Evolutionary conservation across 2,329 filamentous ascomycete genomes (phyloP).

Genomic region (Diplodia corticola): DNA sequence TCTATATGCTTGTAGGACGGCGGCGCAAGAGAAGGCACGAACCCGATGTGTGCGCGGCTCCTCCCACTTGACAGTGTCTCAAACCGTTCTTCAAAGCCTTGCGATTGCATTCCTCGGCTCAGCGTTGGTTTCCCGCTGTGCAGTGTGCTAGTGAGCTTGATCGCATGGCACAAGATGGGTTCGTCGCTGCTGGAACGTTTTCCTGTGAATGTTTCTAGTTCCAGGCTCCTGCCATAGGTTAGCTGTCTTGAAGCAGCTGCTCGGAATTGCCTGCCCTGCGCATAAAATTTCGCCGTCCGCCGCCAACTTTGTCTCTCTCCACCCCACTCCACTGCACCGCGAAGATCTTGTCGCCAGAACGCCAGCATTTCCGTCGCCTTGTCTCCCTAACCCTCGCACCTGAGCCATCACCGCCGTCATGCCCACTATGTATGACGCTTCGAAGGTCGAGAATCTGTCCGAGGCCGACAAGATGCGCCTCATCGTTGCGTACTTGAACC

Average conservation of each 20-base stretch:
- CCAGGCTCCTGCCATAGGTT: not conserved
- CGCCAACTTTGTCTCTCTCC: not conserved
- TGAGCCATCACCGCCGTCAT: not conserved
- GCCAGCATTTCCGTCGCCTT: not conserved
- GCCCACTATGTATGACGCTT: not conserved
- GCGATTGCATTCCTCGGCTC: not conserved
- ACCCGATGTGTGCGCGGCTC: not conserved
- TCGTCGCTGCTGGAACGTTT: not conserved
- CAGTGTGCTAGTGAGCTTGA: not conserved
- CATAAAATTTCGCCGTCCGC: not conserved
- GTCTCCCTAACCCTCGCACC: not conserved
- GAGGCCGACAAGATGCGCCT: constrained; percentile 15
- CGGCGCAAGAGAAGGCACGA: not conserved
- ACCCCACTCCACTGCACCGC: not conserved
- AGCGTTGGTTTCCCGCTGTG: not conserved
- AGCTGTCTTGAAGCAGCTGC: not conserved
- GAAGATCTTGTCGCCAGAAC: not conserved
- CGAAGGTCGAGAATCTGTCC: not conserved
- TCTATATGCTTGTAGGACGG: not conserved
- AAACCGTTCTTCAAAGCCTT: not conserved
- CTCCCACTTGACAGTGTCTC: not conserved
- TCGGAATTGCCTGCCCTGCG: not conserved
- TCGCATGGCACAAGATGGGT: not conserved
- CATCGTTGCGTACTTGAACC: not conserved
- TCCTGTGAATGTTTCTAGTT: not conserved